Percentiles rank a stretch among this genome's conserved stretches.
Evolutionary conservation across 768 basidiomycete species (phyloP).

Genomic region (Termitomyces sp.): DNA sequence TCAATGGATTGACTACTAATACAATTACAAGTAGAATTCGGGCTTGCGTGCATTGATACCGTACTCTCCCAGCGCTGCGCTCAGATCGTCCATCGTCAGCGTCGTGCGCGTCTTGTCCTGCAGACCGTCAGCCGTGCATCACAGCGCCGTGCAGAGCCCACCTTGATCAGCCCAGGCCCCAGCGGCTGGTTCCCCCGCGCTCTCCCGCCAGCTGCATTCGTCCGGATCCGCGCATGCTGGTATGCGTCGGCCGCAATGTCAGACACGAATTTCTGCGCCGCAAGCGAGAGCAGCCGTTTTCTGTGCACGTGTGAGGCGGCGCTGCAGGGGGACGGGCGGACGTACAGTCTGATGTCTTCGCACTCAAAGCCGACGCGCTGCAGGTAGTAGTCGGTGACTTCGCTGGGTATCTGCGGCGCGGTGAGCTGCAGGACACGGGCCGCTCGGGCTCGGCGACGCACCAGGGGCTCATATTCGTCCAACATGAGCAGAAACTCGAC

Average conservation of each 20-base stretch:
- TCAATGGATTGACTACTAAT: neutral
- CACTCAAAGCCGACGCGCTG: constrained; percentile 95
- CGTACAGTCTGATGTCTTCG: constrained; percentile 87
- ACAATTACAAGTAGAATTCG: constrained; percentile 77
- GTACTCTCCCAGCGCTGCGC: constrained; percentile 89
- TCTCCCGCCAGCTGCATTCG: constrained; percentile 76
- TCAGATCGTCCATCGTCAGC: constrained; percentile 95
- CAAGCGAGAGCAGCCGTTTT: constrained; percentile 90
- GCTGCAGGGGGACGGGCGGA: neutral
- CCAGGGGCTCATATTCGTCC: constrained; percentile 94
- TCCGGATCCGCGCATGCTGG: constrained; percentile 94
- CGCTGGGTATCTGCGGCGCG: constrained; percentile 78
- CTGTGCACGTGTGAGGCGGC: constrained; percentile 33
- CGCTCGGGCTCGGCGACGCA: constrained; percentile 27
- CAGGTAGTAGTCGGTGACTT: constrained; percentile 96
- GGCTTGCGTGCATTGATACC: constrained; percentile 93
- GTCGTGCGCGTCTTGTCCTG: constrained; percentile 92
- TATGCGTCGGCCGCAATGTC: constrained; percentile 97
- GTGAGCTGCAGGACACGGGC: neutral
- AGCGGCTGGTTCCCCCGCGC: constrained; percentile 55
- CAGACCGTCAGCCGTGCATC: neutral
- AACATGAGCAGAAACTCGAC: constrained; percentile 95
- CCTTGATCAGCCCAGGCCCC: constrained; percentile 63
- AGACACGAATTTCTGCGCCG: constrained; percentile 96
- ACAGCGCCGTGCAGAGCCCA: constrained; percentile 22